Percentiles rank a stretch among this genome's conserved stretches.
Evolutionary conservation across 78 protist species (phyloP).

Genomic region (Bodo saltans): DNA sequence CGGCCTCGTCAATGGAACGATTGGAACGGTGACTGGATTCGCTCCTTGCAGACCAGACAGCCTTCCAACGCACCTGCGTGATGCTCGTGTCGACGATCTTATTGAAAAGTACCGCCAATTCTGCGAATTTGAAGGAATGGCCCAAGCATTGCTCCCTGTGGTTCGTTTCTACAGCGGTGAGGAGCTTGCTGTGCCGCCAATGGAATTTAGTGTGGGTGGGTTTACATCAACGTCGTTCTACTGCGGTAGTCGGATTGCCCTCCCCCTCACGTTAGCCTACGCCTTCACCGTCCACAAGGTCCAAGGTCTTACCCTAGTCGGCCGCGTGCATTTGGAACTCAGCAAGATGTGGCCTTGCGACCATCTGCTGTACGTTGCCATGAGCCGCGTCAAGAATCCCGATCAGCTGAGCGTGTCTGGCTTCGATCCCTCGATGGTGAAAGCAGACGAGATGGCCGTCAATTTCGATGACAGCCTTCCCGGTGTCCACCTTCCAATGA

Average conservation of each 20-base stretch:
- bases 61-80: too few relatives aligned
- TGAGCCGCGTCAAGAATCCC: not conserved
- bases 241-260: constrained; percentile 21
- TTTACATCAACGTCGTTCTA: not conserved
- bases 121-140: not conserved
- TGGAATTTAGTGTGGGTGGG: not conserved
- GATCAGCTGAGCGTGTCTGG: not conserved
- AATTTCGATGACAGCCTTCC: too few relatives aligned
- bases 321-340: not conserved
- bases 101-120: too few relatives aligned
- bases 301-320: constrained; percentile 83
- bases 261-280: constrained; percentile 83
- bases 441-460: too few relatives aligned
- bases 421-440: not conserved
- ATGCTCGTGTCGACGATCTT: too few relatives aligned
- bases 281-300: constrained; percentile 84
- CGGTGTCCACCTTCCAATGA: too few relatives aligned
- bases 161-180: not conserved
- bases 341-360: not conserved
- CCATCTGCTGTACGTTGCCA: not conserved
- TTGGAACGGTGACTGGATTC: constrained; percentile 43
- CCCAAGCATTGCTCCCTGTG: not conserved
- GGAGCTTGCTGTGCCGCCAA: not conserved
- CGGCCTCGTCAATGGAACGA: constrained; percentile 47
- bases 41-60: too few relatives aligned